A percentile compares a stretch with the other conserved stretches of the same genome.
Conservation (phyloP, 2,329 filamentous ascomycete genomes). For the Torrubiella hemipterigena region DNA sequence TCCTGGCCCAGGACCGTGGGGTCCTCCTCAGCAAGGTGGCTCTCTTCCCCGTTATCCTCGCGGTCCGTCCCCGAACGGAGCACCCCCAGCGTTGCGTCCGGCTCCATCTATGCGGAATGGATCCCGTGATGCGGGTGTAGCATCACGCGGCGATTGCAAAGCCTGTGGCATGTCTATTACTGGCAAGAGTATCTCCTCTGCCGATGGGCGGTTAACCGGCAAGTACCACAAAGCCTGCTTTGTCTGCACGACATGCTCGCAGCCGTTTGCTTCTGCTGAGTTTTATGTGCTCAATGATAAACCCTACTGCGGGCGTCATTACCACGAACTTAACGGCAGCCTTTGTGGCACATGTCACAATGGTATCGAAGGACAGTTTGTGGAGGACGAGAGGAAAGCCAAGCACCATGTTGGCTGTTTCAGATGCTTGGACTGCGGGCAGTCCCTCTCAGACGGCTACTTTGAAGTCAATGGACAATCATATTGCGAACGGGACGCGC, state of each 20-base stretch:
- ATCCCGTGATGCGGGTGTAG: conserved; percentile 25
- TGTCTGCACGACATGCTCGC: conserved; percentile 71
- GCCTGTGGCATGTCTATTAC: conserved; percentile 68
- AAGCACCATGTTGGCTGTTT: conserved; percentile 89
- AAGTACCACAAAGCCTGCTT: conserved; percentile 95
- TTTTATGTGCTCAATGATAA: conserved; percentile 85
- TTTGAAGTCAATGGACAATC: conserved; percentile 73
- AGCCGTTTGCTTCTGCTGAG: conserved; percentile 73
- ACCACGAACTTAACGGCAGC: conserved; percentile 82
- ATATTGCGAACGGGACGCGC: conserved; percentile 82
- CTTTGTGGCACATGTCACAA: conserved; percentile 67
- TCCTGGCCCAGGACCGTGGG: conserved; percentile 8
- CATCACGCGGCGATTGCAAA: conserved; percentile 65
- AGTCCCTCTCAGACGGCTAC: conserved; percentile 70
- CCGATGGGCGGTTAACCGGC: conserved; percentile 81
- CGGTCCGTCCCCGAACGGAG: conserved; percentile 7
- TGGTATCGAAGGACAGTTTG: conserved; percentile 88
- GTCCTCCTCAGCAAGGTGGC: neutral
- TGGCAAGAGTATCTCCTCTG: conserved; percentile 88
- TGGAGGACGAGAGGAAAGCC: conserved; percentile 64
- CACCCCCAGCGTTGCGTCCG: conserved; percentile 2
- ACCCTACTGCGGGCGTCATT: conserved; percentile 86
- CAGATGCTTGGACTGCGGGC: conserved; percentile 66
- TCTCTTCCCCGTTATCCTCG: conserved; percentile 4
- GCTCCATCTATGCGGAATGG: conserved; percentile 18